Evolutionary conservation across 768 basidiomycete species (phyloP), one percentile per base, ranked within the genome.

Genomic region (Cyclocybe cylindracea): DNA sequence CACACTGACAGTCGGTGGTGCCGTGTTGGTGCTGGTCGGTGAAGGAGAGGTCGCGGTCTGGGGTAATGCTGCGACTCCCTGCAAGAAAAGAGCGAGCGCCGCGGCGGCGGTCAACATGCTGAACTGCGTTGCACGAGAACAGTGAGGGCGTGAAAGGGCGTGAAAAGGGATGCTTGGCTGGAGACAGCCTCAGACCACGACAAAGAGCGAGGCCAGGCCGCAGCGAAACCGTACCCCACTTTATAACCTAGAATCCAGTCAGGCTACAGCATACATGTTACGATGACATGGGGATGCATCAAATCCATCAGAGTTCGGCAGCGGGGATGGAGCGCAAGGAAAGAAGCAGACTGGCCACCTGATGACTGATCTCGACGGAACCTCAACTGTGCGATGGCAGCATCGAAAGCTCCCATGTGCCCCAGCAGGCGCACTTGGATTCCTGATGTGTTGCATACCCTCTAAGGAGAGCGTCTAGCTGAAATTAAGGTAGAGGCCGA

Each of bases 1-100:
- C 34, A 84, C 63, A 1, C 80, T 76, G 44, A 78, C 62, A 11
- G 77, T 54, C 18, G 69, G 62, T 0, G 54, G 54, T 29, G 50
- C 49, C 19, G 61, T 60, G 39, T 51, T 53, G 16, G 50, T 45
- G 11, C 48, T 44, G 7, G 16, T 56, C 39, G 51, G 58, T 35
- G 56, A 56, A 11, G 59, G 56, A 13, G 59, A 41, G n/a, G 59
- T 58, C 36, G 54, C 48, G 16, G 50, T 47, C 18, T 51, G 45
- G 3, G 57, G 49, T 36, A 52, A 55, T 33, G 57, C 55, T 3
- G 51, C 50, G 1, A 49, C 39, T 13, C 55, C 44, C 32, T 54
- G 46, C 40, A 50, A 46, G 7, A 51, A 51, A 41, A 57, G 48
- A 32, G 55, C 48, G 34, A 57, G 46, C 8, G 58, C 51, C 5